phyloP scores from a whole-genome alignment of 352 stramenopile species.

The Globisporangium recalcitrans region DNA sequence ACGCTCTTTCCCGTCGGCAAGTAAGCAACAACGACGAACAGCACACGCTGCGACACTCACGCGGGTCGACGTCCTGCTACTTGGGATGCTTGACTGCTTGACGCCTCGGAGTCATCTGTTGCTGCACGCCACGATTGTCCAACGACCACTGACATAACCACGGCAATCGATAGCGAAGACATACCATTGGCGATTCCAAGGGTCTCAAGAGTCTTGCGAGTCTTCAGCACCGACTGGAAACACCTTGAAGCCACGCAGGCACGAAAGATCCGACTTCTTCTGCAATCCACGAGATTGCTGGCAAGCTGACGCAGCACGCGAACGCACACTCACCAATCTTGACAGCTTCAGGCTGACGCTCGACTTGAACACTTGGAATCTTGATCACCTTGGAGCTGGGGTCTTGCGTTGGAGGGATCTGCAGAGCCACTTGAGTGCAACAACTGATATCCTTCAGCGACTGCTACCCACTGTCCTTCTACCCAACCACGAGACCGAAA shows the following conservation, averaged over 20 bases:
- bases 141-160: neutral
- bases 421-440: slow-evolving; percentile 9
- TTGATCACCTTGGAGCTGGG: neutral
- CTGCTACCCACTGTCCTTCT: neutral
- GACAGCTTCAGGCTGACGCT: neutral
- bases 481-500: neutral
- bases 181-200: neutral
- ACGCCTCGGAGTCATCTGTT: too few species aligned
- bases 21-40: neutral
- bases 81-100: neutral
- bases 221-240: neutral
- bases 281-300: neutral
- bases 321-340: neutral
- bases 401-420: neutral
- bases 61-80: neutral
- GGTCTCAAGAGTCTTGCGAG: neutral
- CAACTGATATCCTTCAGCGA: neutral
- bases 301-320: neutral
- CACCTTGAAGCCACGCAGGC: neutral
- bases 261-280: neutral
- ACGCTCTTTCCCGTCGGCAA: neutral
- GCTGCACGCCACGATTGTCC: neutral
- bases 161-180: neutral
- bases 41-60: neutral
- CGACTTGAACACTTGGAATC: neutral